Evolutionary conservation across 129 eudicot species (phyloP).

Genomic region (Artemisia annua): DNA sequence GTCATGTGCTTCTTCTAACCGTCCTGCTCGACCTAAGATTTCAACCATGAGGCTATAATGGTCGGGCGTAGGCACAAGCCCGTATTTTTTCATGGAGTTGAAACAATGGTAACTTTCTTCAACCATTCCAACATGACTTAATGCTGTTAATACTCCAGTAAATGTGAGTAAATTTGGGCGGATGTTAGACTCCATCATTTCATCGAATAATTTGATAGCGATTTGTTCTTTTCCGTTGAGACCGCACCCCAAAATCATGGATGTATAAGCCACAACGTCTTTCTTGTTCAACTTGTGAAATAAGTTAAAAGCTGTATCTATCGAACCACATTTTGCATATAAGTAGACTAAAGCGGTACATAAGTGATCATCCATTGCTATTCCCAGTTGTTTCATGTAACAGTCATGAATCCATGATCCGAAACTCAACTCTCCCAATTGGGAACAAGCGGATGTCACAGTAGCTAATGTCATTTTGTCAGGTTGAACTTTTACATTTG

Average conservation of each 20-base stretch:
- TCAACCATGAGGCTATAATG: constrained; percentile 50
- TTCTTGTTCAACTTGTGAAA: constrained; percentile 39
- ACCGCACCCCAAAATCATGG: constrained; percentile 49
- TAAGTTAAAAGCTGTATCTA: constrained; percentile 40
- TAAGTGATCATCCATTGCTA: constrained; percentile 40
- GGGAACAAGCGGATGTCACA: constrained; percentile 48
- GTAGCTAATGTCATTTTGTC: constrained; percentile 54
- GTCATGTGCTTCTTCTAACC: constrained; percentile 43
- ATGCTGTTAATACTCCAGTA: constrained; percentile 39
- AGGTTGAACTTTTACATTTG: constrained; percentile 27
- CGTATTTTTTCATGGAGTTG: constrained; percentile 34
- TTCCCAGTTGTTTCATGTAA: constrained; percentile 32
- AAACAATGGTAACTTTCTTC: constrained; percentile 39
- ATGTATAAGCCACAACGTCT: constrained; percentile 50
- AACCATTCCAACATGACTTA: constrained; percentile 29
- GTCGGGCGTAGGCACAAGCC: constrained; percentile 36
- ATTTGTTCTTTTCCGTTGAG: constrained; percentile 31
- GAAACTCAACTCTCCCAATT: constrained; percentile 39
- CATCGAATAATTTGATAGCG: constrained; percentile 39
- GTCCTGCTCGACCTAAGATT: constrained; percentile 44
- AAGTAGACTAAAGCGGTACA: constrained; percentile 51
- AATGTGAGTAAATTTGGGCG: constrained; percentile 46
- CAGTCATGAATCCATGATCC: constrained; percentile 32
- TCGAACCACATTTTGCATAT: constrained; percentile 52
- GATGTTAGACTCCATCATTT: constrained; percentile 41